Evolutionary conservation across 1,139 yeast species (phyloP).

Genomic region (Pichia sp.): DNA sequence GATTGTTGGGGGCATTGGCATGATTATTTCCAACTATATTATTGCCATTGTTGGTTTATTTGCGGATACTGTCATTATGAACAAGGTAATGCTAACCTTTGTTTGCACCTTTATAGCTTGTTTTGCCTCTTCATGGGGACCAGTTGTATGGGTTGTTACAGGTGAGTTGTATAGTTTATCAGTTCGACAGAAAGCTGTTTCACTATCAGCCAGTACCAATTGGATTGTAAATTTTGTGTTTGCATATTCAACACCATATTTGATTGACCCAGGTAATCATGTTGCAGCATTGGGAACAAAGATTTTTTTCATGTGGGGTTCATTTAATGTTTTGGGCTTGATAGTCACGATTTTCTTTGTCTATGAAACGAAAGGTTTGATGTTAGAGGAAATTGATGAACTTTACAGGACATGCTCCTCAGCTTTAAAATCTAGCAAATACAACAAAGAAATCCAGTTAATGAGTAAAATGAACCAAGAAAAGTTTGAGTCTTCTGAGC

Average conservation of each 20-base stretch:
- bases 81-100: constrained; percentile 60
- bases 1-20: constrained; percentile 58
- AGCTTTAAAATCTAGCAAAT: constrained; percentile 40
- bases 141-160: constrained; percentile 70
- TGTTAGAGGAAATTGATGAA: constrained; percentile 63
- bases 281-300: constrained; percentile 64
- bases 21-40: constrained; percentile 57
- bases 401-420: constrained; percentile 45
- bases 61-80: constrained; percentile 43
- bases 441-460: constrained; percentile 31
- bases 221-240: constrained; percentile 75
- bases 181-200: constrained; percentile 70
- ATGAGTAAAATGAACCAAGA: constrained; percentile 16
- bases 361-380: constrained; percentile 62
- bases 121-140: constrained; percentile 81
- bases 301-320: constrained; percentile 77
- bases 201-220: constrained; percentile 70
- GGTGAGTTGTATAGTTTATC: constrained; percentile 72
- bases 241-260: constrained; percentile 68
- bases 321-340: constrained; percentile 49
- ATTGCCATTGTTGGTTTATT: constrained; percentile 66
- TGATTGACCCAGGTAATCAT: constrained; percentile 58
- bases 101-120: constrained; percentile 67
- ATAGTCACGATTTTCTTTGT: constrained; percentile 54
- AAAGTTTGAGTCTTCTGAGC: background rate